phyloP scores from a whole-genome alignment of 1,284 basidiomycete species.

The Cryptococcus sp. region DNA sequence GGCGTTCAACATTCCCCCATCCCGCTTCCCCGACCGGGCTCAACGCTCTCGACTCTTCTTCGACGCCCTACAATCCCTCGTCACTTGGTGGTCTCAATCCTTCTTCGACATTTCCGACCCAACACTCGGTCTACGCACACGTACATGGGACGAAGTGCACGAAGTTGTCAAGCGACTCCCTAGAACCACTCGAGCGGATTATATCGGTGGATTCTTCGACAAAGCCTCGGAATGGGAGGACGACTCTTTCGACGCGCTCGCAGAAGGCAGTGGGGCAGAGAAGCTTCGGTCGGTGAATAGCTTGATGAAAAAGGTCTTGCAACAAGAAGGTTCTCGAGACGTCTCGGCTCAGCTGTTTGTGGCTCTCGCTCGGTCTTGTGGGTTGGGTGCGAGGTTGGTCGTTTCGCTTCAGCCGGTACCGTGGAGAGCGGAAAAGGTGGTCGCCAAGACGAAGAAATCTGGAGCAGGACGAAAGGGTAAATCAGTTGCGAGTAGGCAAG shows the following conservation, averaged over 20 bases:
- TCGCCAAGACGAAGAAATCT: conserved; percentile 30
- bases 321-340: conserved; percentile 76
- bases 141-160: conserved; percentile 61
- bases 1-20: conserved; percentile 74
- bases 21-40: conserved; percentile 69
- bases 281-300: conserved; percentile 69
- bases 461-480: conserved; percentile 28
- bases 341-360: conserved; percentile 88
- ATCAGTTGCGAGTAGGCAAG: conserved; percentile 29
- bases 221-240: conserved; percentile 1
- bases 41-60: conserved; percentile 81
- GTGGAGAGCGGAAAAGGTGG: conserved; percentile 56
- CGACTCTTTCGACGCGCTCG: conserved; percentile 9
- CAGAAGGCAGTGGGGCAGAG: conserved; percentile 56
- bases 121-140: conserved; percentile 55
- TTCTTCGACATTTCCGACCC: conserved; percentile 57
- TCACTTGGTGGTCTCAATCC: conserved; percentile 71
- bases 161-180: conserved; percentile 40
- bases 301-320: conserved; percentile 80
- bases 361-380: conserved; percentile 76
- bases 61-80: conserved; percentile 63
- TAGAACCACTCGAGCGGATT: conserved; percentile 22
- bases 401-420: conserved; percentile 86
- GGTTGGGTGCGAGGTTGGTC: conserved; percentile 81
- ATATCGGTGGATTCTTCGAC: conserved; percentile 11